Percentiles rank a stretch among this genome's conserved stretches.
Evolutionary conservation across 345 rosid species (phyloP).

Genomic region (Isatis tinctoria): DNA sequence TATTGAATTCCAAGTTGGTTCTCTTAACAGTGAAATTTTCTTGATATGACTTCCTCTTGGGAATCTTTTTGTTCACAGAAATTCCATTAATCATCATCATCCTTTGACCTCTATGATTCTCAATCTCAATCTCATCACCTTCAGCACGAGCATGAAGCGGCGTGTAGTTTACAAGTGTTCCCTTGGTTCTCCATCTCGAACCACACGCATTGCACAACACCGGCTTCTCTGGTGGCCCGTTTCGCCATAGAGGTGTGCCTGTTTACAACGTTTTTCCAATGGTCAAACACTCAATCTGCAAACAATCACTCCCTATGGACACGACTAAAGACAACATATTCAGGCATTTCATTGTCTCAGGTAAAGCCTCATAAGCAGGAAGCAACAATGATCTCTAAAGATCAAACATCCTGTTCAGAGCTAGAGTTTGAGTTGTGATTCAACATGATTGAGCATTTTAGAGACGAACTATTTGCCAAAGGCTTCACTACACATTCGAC

Average conservation of each 20-base stretch:
- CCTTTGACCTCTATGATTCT: slow-evolving; percentile 53
- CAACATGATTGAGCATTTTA: slow-evolving; percentile 2
- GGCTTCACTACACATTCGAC: neutral
- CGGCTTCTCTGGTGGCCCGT: slow-evolving; percentile 61
- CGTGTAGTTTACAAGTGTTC: slow-evolving; percentile 43
- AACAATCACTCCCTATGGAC: neutral
- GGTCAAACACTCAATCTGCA: slow-evolving; percentile 10
- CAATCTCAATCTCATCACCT: slow-evolving; percentile 51
- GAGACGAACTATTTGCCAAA: neutral
- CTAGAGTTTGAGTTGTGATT: neutral
- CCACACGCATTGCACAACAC: slow-evolving; percentile 80
- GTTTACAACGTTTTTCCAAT: slow-evolving; percentile 1
- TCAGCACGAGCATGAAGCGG: slow-evolving; percentile 58
- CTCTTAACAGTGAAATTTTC: slow-evolving; percentile 45
- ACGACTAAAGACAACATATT: neutral
- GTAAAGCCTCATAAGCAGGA: slow-evolving; percentile 2
- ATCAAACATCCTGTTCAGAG: neutral
- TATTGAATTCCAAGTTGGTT: slow-evolving; percentile 40
- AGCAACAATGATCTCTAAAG: slow-evolving; percentile 4
- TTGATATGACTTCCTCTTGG: slow-evolving; percentile 60
- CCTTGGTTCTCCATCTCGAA: slow-evolving; percentile 54
- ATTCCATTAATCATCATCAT: slow-evolving; percentile 37
- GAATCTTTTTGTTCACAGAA: slow-evolving; percentile 51
- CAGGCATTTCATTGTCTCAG: neutral
- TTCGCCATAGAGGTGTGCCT: slow-evolving; percentile 69